Evolutionary conservation across 1,284 basidiomycete genomes (phyloP).

Genomic region (Somion occarium): DNA sequence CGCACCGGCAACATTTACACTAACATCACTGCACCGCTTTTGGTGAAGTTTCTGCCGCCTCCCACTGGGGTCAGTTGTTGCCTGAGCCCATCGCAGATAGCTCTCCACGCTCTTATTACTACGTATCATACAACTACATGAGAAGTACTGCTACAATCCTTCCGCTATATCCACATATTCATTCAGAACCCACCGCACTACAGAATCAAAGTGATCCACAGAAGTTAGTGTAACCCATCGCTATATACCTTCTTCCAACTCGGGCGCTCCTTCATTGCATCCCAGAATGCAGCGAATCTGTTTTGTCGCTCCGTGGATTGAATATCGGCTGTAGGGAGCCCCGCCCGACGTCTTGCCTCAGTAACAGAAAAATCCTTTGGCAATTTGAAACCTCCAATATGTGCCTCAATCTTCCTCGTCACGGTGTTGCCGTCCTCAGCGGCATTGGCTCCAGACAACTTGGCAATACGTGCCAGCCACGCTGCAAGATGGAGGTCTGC

Average conservation of each 20-base stretch:
- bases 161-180: no score
- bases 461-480: conserved; percentile 68
- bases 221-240: conserved; percentile 43
- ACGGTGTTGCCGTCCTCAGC: conserved; percentile 45
- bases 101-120: no score
- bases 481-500: conserved; percentile 78
- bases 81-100: no score
- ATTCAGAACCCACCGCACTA: no score
- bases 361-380: conserved; percentile 37
- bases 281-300: conserved; percentile 64
- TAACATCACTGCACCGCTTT: no score
- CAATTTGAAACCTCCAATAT: conserved; percentile 44
- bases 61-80: no score
- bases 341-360: conserved; percentile 27
- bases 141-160: no score
- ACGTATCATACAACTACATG: no score
- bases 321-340: conserved; percentile 19
- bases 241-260: conserved; percentile 70
- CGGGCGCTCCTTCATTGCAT: conserved; percentile 52
- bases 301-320: conserved; percentile 27
- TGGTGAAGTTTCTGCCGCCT: no score
- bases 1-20: no score
- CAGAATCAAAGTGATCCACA: no score
- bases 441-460: conserved; percentile 47
- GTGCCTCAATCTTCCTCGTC: conserved; percentile 45